Percentiles rank a stretch among this genome's conserved stretches.
phyloP scores from a whole-genome alignment of 306 rosid genomes.

The Ochetophila trinervis region DNA sequence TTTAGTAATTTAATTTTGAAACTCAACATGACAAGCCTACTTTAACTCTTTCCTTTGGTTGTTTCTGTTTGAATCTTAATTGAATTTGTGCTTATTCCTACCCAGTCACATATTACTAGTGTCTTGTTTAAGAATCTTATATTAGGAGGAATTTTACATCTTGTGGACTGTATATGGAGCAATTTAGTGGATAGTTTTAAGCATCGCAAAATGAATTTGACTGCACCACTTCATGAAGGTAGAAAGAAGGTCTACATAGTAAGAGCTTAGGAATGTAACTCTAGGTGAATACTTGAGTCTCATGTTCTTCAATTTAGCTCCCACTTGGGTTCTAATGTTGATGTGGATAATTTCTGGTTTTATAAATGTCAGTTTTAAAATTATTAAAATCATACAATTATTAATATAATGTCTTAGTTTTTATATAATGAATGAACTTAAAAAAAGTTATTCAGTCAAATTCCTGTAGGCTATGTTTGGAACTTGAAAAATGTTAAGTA shows the following conservation, averaged over 20 bases:
- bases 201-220: slow-evolving; percentile 8
- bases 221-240: slow-evolving; percentile 6
- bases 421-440: too few relatives aligned
- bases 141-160: neutral
- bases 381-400: too few relatives aligned
- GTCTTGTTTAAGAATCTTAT: neutral
- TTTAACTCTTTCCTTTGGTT: neutral
- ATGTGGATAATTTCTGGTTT: too few relatives aligned
- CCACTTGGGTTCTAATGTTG: neutral
- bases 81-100: slow-evolving; percentile 16
- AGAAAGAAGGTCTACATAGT: slow-evolving; percentile 9
- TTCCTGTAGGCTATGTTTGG: too few relatives aligned
- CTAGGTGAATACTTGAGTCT: slow-evolving; percentile 15
- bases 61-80: neutral
- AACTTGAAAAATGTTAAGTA: too few relatives aligned
- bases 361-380: too few relatives aligned
- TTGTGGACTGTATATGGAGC: slow-evolving; percentile 1
- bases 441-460: too few relatives aligned
- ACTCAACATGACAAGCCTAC: neutral
- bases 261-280: slow-evolving; percentile 16
- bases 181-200: neutral
- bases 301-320: neutral
- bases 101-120: slow-evolving; percentile 1
- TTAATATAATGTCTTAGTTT: too few relatives aligned
- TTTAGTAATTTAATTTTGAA: neutral